Conservation (phyloP, 2,329 filamentous ascomycete species). For the Cercospora nicotianae region DNA sequence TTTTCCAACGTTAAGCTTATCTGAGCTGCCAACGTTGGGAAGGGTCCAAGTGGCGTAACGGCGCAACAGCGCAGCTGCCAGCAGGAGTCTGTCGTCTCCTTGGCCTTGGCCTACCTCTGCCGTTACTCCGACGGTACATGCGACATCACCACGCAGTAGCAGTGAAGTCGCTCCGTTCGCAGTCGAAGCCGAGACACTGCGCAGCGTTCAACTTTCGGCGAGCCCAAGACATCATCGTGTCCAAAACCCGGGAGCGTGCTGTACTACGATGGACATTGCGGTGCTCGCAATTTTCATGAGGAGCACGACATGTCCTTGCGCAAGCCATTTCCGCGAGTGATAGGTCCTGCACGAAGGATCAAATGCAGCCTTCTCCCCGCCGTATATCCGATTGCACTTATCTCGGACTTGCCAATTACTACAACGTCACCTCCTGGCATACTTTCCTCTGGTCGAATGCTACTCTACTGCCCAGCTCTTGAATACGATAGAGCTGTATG, state of each 20-base stretch:
- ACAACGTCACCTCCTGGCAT: neutral
- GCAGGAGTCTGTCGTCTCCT: neutral
- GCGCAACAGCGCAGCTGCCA: neutral
- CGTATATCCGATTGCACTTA: neutral
- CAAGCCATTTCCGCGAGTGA: neutral
- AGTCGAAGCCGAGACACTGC: neutral
- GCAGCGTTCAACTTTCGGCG: neutral
- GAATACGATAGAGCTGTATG: neutral
- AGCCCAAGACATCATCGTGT: neutral
- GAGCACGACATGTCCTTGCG: neutral
- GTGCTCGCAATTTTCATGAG: neutral
- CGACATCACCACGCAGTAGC: slow-evolving; percentile 2
- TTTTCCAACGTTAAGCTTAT: slow-evolving; percentile 1
- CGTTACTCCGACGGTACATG: neutral
- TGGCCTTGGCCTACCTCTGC: neutral
- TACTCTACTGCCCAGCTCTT: neutral
- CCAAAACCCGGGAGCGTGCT: neutral
- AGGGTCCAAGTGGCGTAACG: neutral
- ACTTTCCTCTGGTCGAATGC: neutral
- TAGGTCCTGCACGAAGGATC: neutral
- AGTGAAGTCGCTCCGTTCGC: neutral
- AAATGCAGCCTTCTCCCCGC: neutral
- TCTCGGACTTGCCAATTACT: neutral
- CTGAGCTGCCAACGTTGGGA: neutral
- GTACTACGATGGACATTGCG: neutral